A percentile compares a stretch with the other conserved stretches of the same genome.
These are phyloP conservation scores for Scenedesmus sp. DNA, from an alignment of 163 green algal genomes.

Conservation along the genomic window DNA sequence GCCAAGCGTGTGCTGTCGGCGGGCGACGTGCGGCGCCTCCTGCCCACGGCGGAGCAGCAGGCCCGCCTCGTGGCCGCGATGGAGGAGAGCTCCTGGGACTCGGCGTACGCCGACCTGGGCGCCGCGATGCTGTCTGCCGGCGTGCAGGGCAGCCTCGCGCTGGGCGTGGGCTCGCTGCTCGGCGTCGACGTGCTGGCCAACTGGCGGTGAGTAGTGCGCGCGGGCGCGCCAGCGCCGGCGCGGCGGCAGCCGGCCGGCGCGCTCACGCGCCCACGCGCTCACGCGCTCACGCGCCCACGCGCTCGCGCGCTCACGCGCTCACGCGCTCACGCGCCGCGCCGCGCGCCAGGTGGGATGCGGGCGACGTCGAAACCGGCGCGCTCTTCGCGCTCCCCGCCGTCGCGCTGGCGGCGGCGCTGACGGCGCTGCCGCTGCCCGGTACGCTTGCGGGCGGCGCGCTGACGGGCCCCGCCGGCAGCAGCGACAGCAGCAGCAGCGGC, in stretches of 20 bases:
- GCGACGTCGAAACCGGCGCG: background rate
- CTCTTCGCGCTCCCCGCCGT: background rate
- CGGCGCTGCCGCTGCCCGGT: background rate
- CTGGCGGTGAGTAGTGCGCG: background rate
- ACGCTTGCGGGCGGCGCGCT: background rate
- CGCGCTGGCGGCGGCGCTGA: background rate
- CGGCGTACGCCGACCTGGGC: background rate
- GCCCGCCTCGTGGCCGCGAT: too few species aligned
- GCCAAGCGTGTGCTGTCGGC: too few species aligned
- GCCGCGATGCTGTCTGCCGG: background rate
- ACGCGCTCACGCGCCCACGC: too few species aligned
- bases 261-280: too few species aligned
- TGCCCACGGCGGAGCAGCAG: too few species aligned
- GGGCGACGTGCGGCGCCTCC: too few species aligned
- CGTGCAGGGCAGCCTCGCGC: background rate
- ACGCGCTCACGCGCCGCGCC: too few species aligned
- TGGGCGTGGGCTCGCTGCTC: constrained; percentile 9
- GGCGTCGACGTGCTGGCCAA: background rate
- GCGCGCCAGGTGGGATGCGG: constrained; percentile 3
- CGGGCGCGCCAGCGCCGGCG: too few species aligned
- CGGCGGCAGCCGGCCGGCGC: too few species aligned
- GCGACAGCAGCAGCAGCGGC: constrained; percentile 10
- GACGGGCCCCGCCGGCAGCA: background rate
- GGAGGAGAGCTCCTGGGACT: background rate
- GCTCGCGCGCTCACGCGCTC: too few species aligned